Percentiles rank a stretch among this genome's conserved stretches.
phyloP scores from a whole-genome alignment of 163 green algal genomes.

The Scenedesmus sp. region DNA sequence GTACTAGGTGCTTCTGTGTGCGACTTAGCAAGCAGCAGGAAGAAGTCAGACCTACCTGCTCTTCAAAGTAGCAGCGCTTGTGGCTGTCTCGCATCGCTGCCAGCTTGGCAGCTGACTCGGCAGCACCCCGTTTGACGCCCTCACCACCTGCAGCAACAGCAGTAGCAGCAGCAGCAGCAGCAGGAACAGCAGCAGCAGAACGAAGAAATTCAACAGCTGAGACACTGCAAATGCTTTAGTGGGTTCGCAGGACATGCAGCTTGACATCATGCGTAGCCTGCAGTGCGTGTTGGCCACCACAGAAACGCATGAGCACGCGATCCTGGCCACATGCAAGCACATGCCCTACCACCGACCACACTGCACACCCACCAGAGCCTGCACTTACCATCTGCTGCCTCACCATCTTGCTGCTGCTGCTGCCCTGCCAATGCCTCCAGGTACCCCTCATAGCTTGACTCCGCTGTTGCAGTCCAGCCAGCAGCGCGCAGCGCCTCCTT shows the following conservation, averaged over 20 bases:
- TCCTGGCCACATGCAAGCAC: too few relatives aligned
- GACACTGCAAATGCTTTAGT: too few relatives aligned
- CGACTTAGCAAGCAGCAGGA: not conserved
- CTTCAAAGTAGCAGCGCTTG: constrained; percentile 81
- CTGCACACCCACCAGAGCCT: too few relatives aligned
- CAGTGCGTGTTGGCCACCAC: too few relatives aligned
- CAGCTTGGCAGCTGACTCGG: constrained; percentile 2
- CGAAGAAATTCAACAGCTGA: too few relatives aligned
- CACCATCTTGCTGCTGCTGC: constrained; percentile 4
- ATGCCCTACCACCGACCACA: too few relatives aligned
- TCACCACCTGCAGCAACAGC: not conserved
- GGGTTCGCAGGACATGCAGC: too few relatives aligned
- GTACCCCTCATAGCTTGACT: constrained; percentile 46
- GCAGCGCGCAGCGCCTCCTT: constrained; percentile 52
- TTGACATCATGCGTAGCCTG: too few relatives aligned
- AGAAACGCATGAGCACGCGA: too few relatives aligned
- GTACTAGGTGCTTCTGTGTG: not conserved
- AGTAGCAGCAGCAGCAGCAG: not conserved
- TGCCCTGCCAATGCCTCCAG: constrained; percentile 18
- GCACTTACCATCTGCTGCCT: not conserved
- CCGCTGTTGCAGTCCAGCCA: constrained; percentile 21
- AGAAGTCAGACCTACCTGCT: constrained; percentile 58
- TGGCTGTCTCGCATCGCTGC: constrained; percentile 34
- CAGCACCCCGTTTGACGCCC: not conserved
- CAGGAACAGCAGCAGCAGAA: too few relatives aligned